These are phyloP conservation scores for Acanthamoeba healyi DNA, from an alignment of 208 protist species.

Conservation along the genomic window DNA sequence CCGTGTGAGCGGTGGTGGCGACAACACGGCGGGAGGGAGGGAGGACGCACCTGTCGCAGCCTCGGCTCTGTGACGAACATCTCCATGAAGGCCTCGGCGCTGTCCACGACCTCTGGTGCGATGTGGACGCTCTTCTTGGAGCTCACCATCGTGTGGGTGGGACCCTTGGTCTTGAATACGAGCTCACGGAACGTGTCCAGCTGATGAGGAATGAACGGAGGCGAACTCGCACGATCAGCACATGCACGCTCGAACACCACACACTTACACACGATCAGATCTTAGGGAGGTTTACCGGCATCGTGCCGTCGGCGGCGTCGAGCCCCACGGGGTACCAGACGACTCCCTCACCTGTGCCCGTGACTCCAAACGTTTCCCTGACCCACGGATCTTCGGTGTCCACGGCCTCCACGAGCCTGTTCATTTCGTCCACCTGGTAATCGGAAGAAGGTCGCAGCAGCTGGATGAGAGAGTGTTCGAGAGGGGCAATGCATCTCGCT, in stretches of 20 bases:
- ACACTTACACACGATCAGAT: no score
- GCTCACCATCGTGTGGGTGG: constrained; percentile 40
- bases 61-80: constrained; percentile 51
- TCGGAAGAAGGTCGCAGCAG: not conserved
- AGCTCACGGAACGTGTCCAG: constrained; percentile 36
- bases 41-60: not conserved
- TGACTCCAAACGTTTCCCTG: constrained; percentile 35
- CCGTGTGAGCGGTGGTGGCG: no score
- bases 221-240: no score
- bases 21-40: not conserved
- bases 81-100: constrained; percentile 51
- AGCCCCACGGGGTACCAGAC: constrained; percentile 63
- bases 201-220: not conserved
- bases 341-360: constrained; percentile 57
- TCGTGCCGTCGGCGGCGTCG: not conserved
- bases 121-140: constrained; percentile 62
- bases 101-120: constrained; percentile 45
- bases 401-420: constrained; percentile 32
- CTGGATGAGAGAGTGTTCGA: not conserved
- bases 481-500: not conserved
- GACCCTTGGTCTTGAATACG: constrained; percentile 57
- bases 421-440: constrained; percentile 51
- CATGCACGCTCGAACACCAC: no score
- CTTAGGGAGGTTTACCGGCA: no score
- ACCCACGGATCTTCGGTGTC: constrained; percentile 69